Conservation (phyloP, 345 rosid species). For the Corchorus olitorius region DNA sequence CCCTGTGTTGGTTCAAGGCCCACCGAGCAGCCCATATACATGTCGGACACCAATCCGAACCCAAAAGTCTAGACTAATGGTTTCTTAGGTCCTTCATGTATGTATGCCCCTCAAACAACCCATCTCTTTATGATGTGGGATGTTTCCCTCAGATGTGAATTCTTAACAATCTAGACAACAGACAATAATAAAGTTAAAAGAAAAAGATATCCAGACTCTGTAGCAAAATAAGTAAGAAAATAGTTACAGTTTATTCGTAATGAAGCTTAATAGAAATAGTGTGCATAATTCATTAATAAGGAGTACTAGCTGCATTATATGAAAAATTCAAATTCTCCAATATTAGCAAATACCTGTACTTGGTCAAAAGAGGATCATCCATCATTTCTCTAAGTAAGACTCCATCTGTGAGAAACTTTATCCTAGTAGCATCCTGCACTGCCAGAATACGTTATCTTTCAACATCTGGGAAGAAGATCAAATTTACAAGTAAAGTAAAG, state of each 20-base stretch:
- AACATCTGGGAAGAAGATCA: constrained; percentile 5
- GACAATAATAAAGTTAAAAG: too few species aligned
- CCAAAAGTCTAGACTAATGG: too few species aligned
- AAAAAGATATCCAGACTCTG: too few species aligned
- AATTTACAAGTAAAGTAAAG: constrained; percentile 1
- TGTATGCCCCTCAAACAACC: too few species aligned
- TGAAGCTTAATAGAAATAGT: neutral
- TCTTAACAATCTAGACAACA: too few species aligned
- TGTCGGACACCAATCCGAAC: too few species aligned
- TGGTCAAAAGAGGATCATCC: constrained; percentile 97
- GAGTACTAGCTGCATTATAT: neutral
- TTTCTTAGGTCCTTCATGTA: too few species aligned
- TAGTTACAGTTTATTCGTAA: neutral
- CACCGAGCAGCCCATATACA: too few species aligned
- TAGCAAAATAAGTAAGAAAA: neutral
- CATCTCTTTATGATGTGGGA: too few species aligned
- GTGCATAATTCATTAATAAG: neutral
- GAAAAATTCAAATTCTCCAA: neutral
- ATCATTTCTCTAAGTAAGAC: constrained; percentile 95
- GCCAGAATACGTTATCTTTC: constrained; percentile 33
- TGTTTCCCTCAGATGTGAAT: too few species aligned
- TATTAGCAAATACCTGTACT: constrained; percentile 68
- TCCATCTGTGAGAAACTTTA: constrained; percentile 95
- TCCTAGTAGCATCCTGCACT: constrained; percentile 68
- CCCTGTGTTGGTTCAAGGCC: too few species aligned